Base-by-base conservation (phyloP, 2,329 filamentous ascomycete genomes). In the Epichloe gansuensis region DNA sequence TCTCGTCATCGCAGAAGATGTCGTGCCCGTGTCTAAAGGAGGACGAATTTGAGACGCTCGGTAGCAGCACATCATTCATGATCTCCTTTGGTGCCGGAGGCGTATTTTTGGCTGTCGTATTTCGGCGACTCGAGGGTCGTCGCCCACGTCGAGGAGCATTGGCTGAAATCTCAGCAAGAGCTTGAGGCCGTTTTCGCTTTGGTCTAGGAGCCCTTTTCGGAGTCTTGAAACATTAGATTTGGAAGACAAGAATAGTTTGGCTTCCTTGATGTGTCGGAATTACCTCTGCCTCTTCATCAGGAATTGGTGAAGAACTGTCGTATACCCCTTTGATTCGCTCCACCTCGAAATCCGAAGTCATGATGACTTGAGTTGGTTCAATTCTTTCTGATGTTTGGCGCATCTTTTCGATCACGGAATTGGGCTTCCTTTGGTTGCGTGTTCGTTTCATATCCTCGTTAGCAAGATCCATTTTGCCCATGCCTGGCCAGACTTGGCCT, bases 391-490 rank as follows among this genome's bases (percentile, higher is more conserved):
- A 89, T 17, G 79, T 81, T 50, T 75, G 66, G 59, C 82, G 76
- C 67, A 91, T 81, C 54, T 79, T 77, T 52, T 79, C 73, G 23
- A 89, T 70, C n/a, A 88, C 82, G 1, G 81, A 83, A n/a, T 73
- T 75, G 51, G 84, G 80, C 65, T 91, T 91, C 60, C 85, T 82
- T 67, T 91, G 87, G 63, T 91, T 91, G 50, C 87, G 76, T 69
- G 81, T 87, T 46, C 83, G 77, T 60, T 81, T 84, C 75, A 86
- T 85, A 55, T 85, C 80, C 15, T 82, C 77, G 4, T 83, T 86
- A 4, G 87, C 87, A 51, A 87, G 82, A 65, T 91, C 87, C 63
- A 91, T 90, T n/a, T 88, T 75, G 51, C 80, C 78, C 86, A 91
- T 91, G 17, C 87, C 87, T 3, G 84, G 83, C 75, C 83, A 89